Percentiles rank a stretch among this genome's conserved stretches.
phyloP scores from a whole-genome alignment of 495 filamentous ascomycete species.

The Penicillium roqueforti region DNA sequence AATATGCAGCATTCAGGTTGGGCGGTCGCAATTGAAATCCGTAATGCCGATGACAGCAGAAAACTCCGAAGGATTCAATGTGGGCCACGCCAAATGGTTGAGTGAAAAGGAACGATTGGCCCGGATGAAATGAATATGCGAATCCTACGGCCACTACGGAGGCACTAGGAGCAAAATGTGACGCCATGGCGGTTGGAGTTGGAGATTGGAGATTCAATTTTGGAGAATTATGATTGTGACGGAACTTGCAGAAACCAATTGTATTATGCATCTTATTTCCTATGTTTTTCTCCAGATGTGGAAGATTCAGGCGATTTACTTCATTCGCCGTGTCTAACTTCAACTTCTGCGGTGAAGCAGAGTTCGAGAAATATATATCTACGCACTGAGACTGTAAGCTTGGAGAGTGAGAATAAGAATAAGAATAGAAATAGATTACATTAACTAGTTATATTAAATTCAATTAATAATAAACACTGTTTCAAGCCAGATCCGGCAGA shows the following conservation, averaged over 20 bases:
- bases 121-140: neutral
- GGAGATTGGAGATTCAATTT: neutral
- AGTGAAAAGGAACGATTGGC: conserved; percentile 9
- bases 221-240: neutral
- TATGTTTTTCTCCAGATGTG: neutral
- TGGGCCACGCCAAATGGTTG: neutral
- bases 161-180: conserved; percentile 15
- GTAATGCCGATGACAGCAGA: neutral
- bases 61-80: neutral
- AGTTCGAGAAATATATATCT: neutral
- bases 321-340: neutral
- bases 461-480: neutral
- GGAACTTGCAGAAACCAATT: neutral
- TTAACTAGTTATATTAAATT: neutral
- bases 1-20: conserved; percentile 9
- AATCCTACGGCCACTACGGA: neutral
- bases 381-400: neutral
- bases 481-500: conserved; percentile 5
- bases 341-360: neutral
- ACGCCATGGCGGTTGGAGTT: conserved; percentile 9
- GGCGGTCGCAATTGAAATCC: conserved; percentile 16
- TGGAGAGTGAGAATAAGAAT: neutral
- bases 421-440: neutral
- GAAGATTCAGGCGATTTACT: neutral
- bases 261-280: neutral